Base-by-base conservation (phyloP, 768 basidiomycete genomes). In the Lyophyllum semitale region DNA sequence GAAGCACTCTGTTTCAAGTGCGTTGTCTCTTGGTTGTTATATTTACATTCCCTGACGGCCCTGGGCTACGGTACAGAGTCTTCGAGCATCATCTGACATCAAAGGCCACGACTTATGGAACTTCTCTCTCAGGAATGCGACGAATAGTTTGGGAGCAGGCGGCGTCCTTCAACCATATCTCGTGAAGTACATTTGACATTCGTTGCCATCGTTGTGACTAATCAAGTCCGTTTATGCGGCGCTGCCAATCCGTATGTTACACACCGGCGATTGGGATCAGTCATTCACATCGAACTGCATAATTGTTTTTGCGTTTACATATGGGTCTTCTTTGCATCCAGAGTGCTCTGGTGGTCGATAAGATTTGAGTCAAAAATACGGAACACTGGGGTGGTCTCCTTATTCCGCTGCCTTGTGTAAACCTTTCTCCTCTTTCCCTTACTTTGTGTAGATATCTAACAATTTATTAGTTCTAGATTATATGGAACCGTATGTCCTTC, bases 121-220 rank as follows among this genome's bases (percentile, higher is more conserved):
- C 6, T 46, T 6, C 20, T 18, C 25, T 18, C 37, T 29, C 25
- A 58, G 59, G 56, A 63, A 58, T 43, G 58, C 58, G 11, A 62
- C 43, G 42, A 62, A 59, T 27, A 59, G 54, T 42, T 44, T 62
- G 18, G 61, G 58, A 13, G 57, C 58, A 26, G 61, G 61, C 1
- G 61, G 58, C 13, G 61, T 58, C 8, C 46, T 62, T 8, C 43
- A 55, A 29, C 60, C 60, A 4, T 55, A 59, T 35, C 61, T 59
- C 18, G 58, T 58, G 5, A 59, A 59, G 61, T 59, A 58, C 17
- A 26, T 13, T 20, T 9, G 11, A 1, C 18, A 41, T 13, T 18
- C 40, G 3, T n/a, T 23, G 32, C 3, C 11, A 18, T 17, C 2
- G 3, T 30, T 29, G 12, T 7, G 46, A 17, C 25, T 45, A 23